Conservation (phyloP, 2,329 filamentous ascomycete genomes). For the Hymenoscyphus fructigenus region DNA sequence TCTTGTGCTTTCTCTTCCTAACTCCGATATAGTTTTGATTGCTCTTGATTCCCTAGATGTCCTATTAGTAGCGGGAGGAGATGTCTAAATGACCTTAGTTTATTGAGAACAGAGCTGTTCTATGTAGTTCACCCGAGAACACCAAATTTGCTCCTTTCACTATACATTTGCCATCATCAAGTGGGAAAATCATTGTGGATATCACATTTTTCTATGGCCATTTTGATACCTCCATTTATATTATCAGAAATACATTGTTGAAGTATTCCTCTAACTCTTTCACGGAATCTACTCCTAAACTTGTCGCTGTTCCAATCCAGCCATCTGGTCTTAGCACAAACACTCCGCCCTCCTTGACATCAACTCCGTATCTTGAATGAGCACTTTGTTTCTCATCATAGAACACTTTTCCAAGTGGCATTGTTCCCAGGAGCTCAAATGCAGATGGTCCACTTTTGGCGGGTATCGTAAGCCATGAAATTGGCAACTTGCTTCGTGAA, state of each 20-base stretch:
- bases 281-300: slow-evolving; percentile 38
- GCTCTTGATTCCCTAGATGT: too few relatives aligned
- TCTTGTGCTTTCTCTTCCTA: too few relatives aligned
- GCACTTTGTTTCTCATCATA: slow-evolving; percentile 55
- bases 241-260: slow-evolving; percentile 38
- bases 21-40: too few relatives aligned
- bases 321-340: slow-evolving; percentile 54
- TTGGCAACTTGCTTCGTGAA: slow-evolving; percentile 42
- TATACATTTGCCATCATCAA: too few relatives aligned
- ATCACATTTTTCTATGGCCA: not conserved
- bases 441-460: slow-evolving; percentile 43
- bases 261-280: slow-evolving; percentile 52
- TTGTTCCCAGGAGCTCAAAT: slow-evolving; percentile 45
- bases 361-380: slow-evolving; percentile 42
- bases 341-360: slow-evolving; percentile 42
- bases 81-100: too few relatives aligned
- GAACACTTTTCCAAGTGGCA: slow-evolving; percentile 51
- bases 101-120: too few relatives aligned
- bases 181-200: too few relatives aligned
- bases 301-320: slow-evolving; percentile 47
- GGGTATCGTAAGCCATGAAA: slow-evolving; percentile 48
- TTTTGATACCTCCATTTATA: slow-evolving; percentile 3
- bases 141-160: too few relatives aligned
- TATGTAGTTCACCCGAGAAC: too few relatives aligned
- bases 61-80: too few relatives aligned